Evolutionary conservation across 1,139 yeast genomes (phyloP), one percentile per base, ranked within the genome.

Genomic region (Pichia sp.): DNA sequence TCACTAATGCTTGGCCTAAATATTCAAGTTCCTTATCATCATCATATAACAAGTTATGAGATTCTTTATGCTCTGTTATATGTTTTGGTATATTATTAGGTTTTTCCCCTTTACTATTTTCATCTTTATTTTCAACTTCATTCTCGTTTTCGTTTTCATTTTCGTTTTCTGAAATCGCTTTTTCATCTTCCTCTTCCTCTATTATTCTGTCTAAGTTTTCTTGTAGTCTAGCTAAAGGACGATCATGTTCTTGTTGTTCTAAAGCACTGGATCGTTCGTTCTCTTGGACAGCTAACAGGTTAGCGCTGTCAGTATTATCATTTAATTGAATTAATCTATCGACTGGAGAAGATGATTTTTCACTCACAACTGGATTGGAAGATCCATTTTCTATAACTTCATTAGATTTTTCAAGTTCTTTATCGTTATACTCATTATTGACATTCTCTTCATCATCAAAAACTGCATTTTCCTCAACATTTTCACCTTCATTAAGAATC

Each of bases 171-270:
- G 20, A 35, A 40, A 31, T 36, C 2, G 16, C 16, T 16, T 32
- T 39, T 16, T 30, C 51, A 8, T 46, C 55, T 42, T 58, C 63
- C 34, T 58, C 63, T 35, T 60, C 58, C 41, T 62, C 62, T 22
- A 73, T 70, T 34, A 76, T 67, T 50, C 76, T 74, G 48, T 84
- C 90, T 50, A 87, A 68, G 55, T 82, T 80, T 56, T 82, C 80
- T 60, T 87, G 96, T 42, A 87, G 68, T 53, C 82, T 84, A 0
- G 96, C 96, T 51, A 89, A 67, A 0, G 96, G 96, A 50, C 96
- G 66, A 42, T 82, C 87, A 30, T 73, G 76, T 60, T 74, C 87
- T 65, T 76, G 89, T 45, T 78, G 80, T 55, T 81, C 87, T 22
- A 82, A 66, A 0, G 80, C 70, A 30, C 73, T 77, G 27, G 74